Evolutionary conservation across 2,329 filamentous ascomycete genomes (phyloP), one percentile per base, ranked within the genome.

Genomic region (Dactylellina haptotyla): DNA sequence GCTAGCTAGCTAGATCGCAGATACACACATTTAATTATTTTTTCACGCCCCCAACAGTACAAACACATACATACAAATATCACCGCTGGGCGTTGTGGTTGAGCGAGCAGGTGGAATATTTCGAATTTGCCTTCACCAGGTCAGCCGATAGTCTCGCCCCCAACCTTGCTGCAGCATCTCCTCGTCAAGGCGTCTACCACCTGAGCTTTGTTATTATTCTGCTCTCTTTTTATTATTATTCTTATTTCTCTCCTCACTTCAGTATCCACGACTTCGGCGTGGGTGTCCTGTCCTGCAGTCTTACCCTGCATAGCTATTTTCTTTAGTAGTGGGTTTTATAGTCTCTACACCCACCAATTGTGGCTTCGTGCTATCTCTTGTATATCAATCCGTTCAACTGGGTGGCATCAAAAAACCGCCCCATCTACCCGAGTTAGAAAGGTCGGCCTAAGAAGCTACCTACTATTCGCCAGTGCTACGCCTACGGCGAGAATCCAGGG

Each of bases 371-470:
- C 39, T n/a, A n/a, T n/a, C n/a, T n/a, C n/a, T n/a, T n/a, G n/a
- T n/a, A n/a, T n/a, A n/a, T n/a, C n/a, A n/a, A n/a, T n/a, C n/a
- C n/a, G n/a, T n/a, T n/a, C 18, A 20, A 28, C 32, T 50, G 34
- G 53, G 63, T 66, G 53, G 41, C 53, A 61, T 67, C 56, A 39
- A 69, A 43, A 62, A 16, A 41, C 43, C 58, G 64, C 66, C 66
- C 64, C 58, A 45, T 57, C 66, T 58, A 64, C 58, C 37, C 41
- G n/a, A n/a, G n/a, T n/a, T n/a, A n/a, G n/a, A n/a, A n/a, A n/a
- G n/a, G n/a, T n/a, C n/a, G n/a, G n/a, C n/a, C n/a, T n/a, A n/a
- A n/a, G n/a, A n/a, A n/a, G n/a, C n/a, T n/a, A n/a, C n/a, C n/a
- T n/a, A n/a, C n/a, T n/a, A n/a, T n/a, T n/a, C n/a, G n/a, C n/a